Percentiles rank a stretch among this genome's conserved stretches.
These are phyloP conservation scores for Plasmopara muralis DNA, from an alignment of 352 stramenopile genomes.

Conservation along the genomic window DNA sequence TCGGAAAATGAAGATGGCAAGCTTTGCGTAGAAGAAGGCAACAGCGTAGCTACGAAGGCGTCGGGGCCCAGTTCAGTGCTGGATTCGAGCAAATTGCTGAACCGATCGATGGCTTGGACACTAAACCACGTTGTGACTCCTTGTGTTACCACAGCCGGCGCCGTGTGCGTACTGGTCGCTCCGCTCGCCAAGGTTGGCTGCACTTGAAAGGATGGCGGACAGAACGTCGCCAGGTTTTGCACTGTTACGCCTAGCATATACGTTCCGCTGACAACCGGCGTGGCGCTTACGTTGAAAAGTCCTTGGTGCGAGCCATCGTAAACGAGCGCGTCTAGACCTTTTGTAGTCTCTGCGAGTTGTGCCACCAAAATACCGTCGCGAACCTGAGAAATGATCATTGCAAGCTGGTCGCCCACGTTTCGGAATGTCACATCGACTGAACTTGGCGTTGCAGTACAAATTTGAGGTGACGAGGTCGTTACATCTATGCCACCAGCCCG, in stretches of 20 bases:
- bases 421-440: slow-evolving; percentile 44
- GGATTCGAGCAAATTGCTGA: slow-evolving; percentile 86
- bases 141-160: slow-evolving; percentile 72
- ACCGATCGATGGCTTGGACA: slow-evolving; percentile 88
- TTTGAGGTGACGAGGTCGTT: slow-evolving; percentile 25
- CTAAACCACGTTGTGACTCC: slow-evolving; percentile 67
- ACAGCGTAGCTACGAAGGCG: slow-evolving; percentile 57
- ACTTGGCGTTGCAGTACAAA: slow-evolving; percentile 24
- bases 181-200: slow-evolving; percentile 66
- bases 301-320: slow-evolving; percentile 56
- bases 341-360: slow-evolving; percentile 43
- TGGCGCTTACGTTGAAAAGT: slow-evolving; percentile 80
- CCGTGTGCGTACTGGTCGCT: slow-evolving; percentile 67
- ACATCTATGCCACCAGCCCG: slow-evolving; percentile 47
- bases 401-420: slow-evolving; percentile 35
- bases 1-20: slow-evolving; percentile 5
- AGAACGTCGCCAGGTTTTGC: slow-evolving; percentile 40
- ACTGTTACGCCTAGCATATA: slow-evolving; percentile 63
- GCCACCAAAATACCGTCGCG: slow-evolving; percentile 52
- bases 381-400: slow-evolving; percentile 30
- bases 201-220: slow-evolving; percentile 72
- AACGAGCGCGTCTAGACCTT: slow-evolving; percentile 62
- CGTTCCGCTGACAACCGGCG: slow-evolving; percentile 66
- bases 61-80: slow-evolving; percentile 49
- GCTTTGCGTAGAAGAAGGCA: slow-evolving; percentile 20